Evolutionary conservation across 805 yeast genomes (phyloP).

Genomic region (Candida rishiriensis): DNA sequence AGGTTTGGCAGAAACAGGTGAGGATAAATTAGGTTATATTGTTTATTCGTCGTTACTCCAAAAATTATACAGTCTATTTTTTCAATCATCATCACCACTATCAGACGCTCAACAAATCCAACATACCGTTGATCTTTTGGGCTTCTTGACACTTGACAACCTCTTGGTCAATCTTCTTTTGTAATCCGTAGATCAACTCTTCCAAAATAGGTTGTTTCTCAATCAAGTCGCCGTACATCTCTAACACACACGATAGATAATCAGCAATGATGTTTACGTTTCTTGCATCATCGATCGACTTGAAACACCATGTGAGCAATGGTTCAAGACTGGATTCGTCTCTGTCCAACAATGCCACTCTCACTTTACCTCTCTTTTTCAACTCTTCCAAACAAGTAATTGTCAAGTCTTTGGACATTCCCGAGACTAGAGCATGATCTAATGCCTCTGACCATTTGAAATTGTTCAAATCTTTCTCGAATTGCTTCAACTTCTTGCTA

Average conservation of each 20-base stretch:
- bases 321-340: conserved; percentile 84
- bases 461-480: conserved; percentile 78
- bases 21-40: conserved; percentile 2
- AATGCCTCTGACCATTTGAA: conserved; percentile 93
- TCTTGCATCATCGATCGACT: conserved; percentile 74
- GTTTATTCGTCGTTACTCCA: background rate
- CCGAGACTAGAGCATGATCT: conserved; percentile 77
- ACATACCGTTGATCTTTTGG: conserved; percentile 87
- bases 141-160: conserved; percentile 82
- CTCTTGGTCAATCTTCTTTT: conserved; percentile 61
- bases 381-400: conserved; percentile 82
- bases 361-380: conserved; percentile 82
- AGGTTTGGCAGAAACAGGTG: conserved; percentile 20
- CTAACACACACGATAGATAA: conserved; percentile 61
- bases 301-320: conserved; percentile 75
- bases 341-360: conserved; percentile 73
- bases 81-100: background rate
- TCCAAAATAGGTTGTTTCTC: conserved; percentile 75
- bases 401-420: conserved; percentile 75
- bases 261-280: conserved; percentile 61
- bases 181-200: conserved; percentile 59
- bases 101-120: conserved; percentile 68
- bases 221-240: conserved; percentile 70
- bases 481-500: conserved; percentile 65
- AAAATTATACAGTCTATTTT: background rate